Percentiles rank a stretch among this genome's conserved stretches.
Conservation (phyloP, 768 basidiomycete genomes). For the Coprinopsis strossmayeri region DNA sequence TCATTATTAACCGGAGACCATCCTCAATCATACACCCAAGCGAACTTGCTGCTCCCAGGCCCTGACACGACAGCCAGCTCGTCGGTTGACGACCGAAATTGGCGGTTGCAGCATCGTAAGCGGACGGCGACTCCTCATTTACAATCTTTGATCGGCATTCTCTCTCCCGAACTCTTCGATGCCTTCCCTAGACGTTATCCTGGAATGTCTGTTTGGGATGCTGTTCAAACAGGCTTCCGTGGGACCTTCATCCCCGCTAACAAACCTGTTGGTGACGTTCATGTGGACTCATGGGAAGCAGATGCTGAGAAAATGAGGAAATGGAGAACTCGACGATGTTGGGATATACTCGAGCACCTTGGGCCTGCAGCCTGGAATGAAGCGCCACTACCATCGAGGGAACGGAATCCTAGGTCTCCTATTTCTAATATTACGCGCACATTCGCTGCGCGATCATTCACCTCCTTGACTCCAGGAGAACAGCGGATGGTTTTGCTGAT, state of each 20-base stretch:
- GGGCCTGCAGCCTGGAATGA: constrained; percentile 49
- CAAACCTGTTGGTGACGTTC: constrained; percentile 42
- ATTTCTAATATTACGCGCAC: not conserved
- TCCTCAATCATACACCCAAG: constrained; percentile 86
- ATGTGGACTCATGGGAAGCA: constrained; percentile 20
- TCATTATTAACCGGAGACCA: constrained; percentile 91
- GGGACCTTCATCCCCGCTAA: constrained; percentile 63
- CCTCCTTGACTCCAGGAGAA: constrained; percentile 60
- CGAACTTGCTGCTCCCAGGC: constrained; percentile 35
- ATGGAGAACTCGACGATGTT: constrained; percentile 32
- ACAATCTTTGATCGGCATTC: constrained; percentile 64
- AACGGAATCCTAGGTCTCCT: too few relatives aligned
- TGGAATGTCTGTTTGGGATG: constrained; percentile 67
- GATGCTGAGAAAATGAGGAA: constrained; percentile 19
- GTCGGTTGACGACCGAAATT: constrained; percentile 40
- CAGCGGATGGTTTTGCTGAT: constrained; percentile 80
- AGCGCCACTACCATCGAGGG: not conserved
- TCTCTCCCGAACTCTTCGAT: constrained; percentile 86
- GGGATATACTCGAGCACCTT: constrained; percentile 58
- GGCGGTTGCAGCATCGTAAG: constrained; percentile 44
- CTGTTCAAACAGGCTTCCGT: constrained; percentile 82
- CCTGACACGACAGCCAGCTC: constrained; percentile 29
- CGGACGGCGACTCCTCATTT: constrained; percentile 63
- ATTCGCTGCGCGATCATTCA: constrained; percentile 51
- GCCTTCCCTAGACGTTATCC: constrained; percentile 74